Evolutionary conservation across 2,329 filamentous ascomycete genomes (phyloP), one percentile per base, ranked within the genome.

Genomic region (Trichoderma citrinoviride): DNA sequence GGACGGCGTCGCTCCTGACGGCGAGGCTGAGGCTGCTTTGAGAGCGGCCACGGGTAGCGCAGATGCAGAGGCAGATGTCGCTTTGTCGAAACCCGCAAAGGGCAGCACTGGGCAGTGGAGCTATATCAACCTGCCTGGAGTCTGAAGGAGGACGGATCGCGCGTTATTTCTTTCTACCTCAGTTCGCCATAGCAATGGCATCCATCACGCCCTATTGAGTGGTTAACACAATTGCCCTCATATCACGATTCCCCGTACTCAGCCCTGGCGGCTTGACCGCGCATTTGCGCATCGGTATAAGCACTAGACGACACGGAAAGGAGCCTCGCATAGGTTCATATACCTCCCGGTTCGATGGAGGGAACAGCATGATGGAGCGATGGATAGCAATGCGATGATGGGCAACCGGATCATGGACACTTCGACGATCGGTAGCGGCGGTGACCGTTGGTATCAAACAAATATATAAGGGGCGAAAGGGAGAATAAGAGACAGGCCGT

Each of bases 51-150:
- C 68, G 64, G 15, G 65, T 65, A 17, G 67, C 69, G 12, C 41
- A 23, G 41, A 33, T 47, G 17, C n/a, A 23, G 19, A 43, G 37
- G 60, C 54, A n/a, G 27, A 53, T 41, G 55, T 53, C 5, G 56
- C 68, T 2, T 17, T 61, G 5, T 33, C 44, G 17, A 55, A 68
- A 19, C 65, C 65, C 3, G 47, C 67, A 3, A 69, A 70, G 25
- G 70, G 72, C n/a, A 70, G 70, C 25, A 70, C 75, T 7, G 68
- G 68, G 15, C 70, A 72, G 37, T 78, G 77, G 76, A 76, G 75
- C 44, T 78, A 73, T 33, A 67, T 78, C 15, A 68, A 77, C 21
- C 70, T 78, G 2, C 76, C 77, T 3, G 77, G 77, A 10, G 71
- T 78, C 46, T 78, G 52, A 70, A 68, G n/a, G 14, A 27, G 19